A percentile compares a stretch with the other conserved stretches of the same genome.
Evolutionary conservation across 345 rosid genomes (phyloP).

Genomic region (Citrus glauca): DNA sequence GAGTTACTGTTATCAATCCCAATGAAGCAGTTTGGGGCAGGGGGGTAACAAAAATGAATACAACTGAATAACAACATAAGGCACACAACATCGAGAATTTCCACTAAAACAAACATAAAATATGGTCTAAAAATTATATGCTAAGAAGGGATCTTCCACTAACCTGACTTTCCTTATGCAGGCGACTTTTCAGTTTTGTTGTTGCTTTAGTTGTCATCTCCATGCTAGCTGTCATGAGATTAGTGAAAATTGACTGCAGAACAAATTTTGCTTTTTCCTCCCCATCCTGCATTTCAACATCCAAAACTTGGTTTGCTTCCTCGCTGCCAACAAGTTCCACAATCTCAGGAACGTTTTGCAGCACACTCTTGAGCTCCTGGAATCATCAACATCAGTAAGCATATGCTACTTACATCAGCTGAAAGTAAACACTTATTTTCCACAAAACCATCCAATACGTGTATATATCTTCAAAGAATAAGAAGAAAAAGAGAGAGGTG

Average conservation of each 20-base stretch:
- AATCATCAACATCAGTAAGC: background rate
- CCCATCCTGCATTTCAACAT: constrained; percentile 45
- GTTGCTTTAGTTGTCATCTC: constrained; percentile 56
- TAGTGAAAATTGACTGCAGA: constrained; percentile 68
- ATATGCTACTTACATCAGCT: background rate
- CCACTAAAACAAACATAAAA: background rate
- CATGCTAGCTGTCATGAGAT: constrained; percentile 73
- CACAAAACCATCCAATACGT: background rate
- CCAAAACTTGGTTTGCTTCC: constrained; percentile 47
- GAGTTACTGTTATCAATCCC: background rate
- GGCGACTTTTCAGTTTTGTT: constrained; percentile 56
- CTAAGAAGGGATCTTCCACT: constrained; percentile 5
- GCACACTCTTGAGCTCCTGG: constrained; percentile 86
- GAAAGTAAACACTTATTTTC: background rate
- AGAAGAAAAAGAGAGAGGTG: background rate
- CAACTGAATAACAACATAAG: background rate
- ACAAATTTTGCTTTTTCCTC: constrained; percentile 52
- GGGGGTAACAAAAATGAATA: background rate
- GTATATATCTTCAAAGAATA: background rate
- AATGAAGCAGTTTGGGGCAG: background rate
- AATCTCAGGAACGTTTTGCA: constrained; percentile 76
- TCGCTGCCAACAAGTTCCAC: constrained; percentile 66
- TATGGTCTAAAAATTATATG: background rate
- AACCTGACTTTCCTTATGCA: constrained; percentile 69
- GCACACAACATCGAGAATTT: background rate